Percentiles rank a stretch among this genome's conserved stretches.
These are phyloP conservation scores for Xylariaceae sp. DNA, from an alignment of 2,329 filamentous ascomycete genomes.

Conservation along the genomic window DNA sequence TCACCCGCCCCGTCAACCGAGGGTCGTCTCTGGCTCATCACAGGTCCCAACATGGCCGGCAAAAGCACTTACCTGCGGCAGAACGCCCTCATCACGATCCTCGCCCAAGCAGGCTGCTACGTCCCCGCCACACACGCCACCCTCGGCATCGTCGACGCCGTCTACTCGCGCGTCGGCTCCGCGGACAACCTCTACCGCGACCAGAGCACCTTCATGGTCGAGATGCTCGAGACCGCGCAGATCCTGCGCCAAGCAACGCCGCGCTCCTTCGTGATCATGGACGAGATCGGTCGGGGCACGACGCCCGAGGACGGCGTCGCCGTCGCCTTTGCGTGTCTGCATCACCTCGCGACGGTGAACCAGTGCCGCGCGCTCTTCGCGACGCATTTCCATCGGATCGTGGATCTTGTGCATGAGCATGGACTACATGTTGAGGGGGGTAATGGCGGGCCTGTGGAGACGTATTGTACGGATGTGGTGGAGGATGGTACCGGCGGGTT, in stretches of 20 bases:
- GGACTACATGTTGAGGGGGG: conserved; percentile 38
- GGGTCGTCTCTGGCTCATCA: conserved; percentile 60
- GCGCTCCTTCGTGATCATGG: conserved; percentile 92
- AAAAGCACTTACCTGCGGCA: conserved; percentile 96
- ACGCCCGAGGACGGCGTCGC: conserved; percentile 89
- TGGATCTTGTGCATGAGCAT: conserved; percentile 63
- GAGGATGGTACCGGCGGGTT: conserved; percentile 69
- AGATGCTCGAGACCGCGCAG: conserved; percentile 93
- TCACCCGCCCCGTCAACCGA: no score
- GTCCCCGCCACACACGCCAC: conserved; percentile 84
- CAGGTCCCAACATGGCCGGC: conserved; percentile 95
- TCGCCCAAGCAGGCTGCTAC: conserved; percentile 88
- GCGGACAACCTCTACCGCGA: conserved; percentile 92
- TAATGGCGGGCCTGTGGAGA: conserved; percentile 45
- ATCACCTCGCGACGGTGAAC: conserved; percentile 76
- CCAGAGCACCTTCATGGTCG: conserved; percentile 98
- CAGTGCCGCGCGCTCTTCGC: conserved; percentile 80
- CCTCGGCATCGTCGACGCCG: conserved; percentile 88
- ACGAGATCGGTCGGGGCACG: conserved; percentile 92
- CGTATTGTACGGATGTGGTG: conserved; percentile 84
- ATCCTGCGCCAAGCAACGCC: conserved; percentile 82
- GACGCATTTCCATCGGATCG: conserved; percentile 85
- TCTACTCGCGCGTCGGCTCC: conserved; percentile 89
- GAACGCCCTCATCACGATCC: conserved; percentile 87
- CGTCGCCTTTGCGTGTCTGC: conserved; percentile 80